Evolutionary conservation across 164 flowering plant species (phyloP), one percentile per base, ranked within the genome.

Genomic region (Liquidambar formosana): DNA sequence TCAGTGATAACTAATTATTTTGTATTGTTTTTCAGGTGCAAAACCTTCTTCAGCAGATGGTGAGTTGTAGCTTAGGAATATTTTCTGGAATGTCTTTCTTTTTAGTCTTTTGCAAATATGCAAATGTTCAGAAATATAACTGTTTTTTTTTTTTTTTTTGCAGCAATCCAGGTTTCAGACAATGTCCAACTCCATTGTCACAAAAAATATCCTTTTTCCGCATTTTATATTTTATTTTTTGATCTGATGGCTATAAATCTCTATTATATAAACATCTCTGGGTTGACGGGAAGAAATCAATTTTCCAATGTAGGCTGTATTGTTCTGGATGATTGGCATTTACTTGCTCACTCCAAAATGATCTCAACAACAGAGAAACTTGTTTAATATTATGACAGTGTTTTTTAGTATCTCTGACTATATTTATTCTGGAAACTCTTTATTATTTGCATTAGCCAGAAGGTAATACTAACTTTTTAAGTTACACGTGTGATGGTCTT

Each of bases 101-200:
- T 28, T 73, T n/a, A 57, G 9, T 6, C 8, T 49, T 52, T 19
- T 12, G 15, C 25, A 57, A 0, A 5, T 28, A 22, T 47, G 6
- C 33, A 18, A 16, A 8, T 46, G 26, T 51, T 57, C 52, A 75
- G 60, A 67, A 19, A 44, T 4, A 10, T n/a, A 16, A 23, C 41
- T 33, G n/a, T n/a, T n/a, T n/a, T n/a, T n/a, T n/a, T n/a, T 46
- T 45, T 44, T 73, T 14, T 53, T 11, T 66, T 75, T 82, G 84
- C 95, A 94, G 98, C 98, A 94, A 90, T 63, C 84, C 65, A 89
- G 97, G 87, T 94, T 94, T 69, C 97, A 90, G 62, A 60, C 89
- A 67, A 94, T 94, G 97, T 92, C 97, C 0, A 93, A 89, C 45
- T 81, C 90, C 67, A 94, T 92, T 71, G 84, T 92, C 38, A 73